Conservation (phyloP, 2,329 filamentous ascomycete species). For the Colletotrichum lupini region DNA sequence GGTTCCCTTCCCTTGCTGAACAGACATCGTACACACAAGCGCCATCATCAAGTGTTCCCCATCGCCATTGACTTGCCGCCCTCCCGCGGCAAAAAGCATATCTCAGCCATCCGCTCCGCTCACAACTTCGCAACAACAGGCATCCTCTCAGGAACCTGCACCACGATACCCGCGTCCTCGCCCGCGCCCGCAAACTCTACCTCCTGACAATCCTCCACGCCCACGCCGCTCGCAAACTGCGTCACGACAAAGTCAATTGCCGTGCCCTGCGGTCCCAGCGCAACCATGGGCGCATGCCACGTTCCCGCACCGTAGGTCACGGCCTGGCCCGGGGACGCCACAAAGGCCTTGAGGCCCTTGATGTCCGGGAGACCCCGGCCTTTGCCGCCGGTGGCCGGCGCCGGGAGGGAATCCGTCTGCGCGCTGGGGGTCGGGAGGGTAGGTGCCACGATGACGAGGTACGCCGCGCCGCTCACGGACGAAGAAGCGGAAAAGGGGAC, state of each 20-base stretch:
- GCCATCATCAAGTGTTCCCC: neutral
- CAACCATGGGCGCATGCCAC: conserved; percentile 97
- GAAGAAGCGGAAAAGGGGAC: conserved; percentile 71
- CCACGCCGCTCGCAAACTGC: conserved; percentile 88
- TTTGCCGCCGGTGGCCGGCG: conserved; percentile 9
- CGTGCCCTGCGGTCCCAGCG: conserved; percentile 69
- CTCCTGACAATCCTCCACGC: conserved; percentile 89
- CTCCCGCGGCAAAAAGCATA: neutral
- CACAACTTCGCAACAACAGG: conserved; percentile 28
- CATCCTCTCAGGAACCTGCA: conserved; percentile 44
- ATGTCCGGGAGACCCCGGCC: conserved; percentile 80
- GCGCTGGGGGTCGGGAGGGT: conserved; percentile 60
- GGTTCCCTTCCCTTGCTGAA: neutral
- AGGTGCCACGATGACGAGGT: conserved; percentile 91
- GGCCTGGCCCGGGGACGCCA: conserved; percentile 81
- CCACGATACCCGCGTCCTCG: conserved; percentile 54
- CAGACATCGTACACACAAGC: neutral
- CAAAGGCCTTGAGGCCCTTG: conserved; percentile 76
- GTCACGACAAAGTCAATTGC: conserved; percentile 88
- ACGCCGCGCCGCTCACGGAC: conserved; percentile 56
- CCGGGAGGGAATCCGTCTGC: conserved; percentile 54
- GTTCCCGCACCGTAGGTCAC: conserved; percentile 93
- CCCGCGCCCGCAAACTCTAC: conserved; percentile 55
- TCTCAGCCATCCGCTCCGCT: neutral
- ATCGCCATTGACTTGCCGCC: neutral